These are phyloP conservation scores for Lignosus rhinocerotis DNA, from an alignment of 1,284 basidiomycete genomes.

Conservation along the genomic window DNA sequence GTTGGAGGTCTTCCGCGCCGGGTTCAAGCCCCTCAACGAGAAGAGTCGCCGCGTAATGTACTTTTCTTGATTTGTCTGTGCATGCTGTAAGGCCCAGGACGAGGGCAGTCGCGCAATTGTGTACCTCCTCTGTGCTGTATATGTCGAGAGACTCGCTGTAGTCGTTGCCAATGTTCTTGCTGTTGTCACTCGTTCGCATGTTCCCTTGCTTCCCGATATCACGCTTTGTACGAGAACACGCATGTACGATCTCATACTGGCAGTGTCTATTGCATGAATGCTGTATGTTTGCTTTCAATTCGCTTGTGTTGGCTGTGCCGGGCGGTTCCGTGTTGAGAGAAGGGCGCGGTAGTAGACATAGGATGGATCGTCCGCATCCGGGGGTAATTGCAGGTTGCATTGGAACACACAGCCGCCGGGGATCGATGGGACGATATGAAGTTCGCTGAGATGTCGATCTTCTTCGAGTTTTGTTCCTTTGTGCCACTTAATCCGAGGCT, in stretches of 20 bases:
- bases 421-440: constrained; percentile 11
- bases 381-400: not conserved
- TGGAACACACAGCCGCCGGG: constrained; percentile 2
- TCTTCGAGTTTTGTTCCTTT: constrained; percentile 1
- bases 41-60: constrained; percentile 61
- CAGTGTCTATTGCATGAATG: constrained; percentile 5
- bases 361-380: not conserved
- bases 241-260: not conserved
- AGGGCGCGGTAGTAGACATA: not conserved
- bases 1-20: constrained; percentile 53
- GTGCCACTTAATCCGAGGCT: constrained; percentile 12
- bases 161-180: too few relatives aligned
- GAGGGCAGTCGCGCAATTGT: not conserved
- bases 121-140: not conserved
- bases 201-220: not conserved
- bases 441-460: constrained; percentile 5
- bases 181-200: not conserved
- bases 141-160: not conserved
- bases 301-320: not conserved
- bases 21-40: constrained; percentile 57
- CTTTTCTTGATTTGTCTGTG: constrained; percentile 45
- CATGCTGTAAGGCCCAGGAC: not conserved
- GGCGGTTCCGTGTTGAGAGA: not conserved
- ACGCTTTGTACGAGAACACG: too few relatives aligned
- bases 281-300: not conserved